Evolutionary conservation across 441 rosid genomes (phyloP).

Genomic region (Macaranga tanarius): DNA sequence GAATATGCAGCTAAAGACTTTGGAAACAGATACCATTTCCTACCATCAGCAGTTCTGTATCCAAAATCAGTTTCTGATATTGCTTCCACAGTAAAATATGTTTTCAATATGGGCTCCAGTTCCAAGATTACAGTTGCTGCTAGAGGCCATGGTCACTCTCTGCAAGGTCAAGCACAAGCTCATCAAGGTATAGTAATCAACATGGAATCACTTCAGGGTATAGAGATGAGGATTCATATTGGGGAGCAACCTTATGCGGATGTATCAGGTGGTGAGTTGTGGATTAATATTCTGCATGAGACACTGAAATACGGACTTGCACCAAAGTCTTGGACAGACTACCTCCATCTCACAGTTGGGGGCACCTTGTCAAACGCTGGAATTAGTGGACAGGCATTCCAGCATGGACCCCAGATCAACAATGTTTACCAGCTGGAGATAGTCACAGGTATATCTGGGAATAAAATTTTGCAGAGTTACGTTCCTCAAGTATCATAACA

Average conservation of each 20-base stretch:
- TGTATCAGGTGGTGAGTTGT: conserved; percentile 82
- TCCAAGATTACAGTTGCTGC: conserved; percentile 79
- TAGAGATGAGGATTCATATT: conserved; percentile 39
- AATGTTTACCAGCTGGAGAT: conserved; percentile 80
- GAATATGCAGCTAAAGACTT: conserved; percentile 76
- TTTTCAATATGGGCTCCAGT: conserved; percentile 50
- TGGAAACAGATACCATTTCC: conserved; percentile 60
- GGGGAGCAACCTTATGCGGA: conserved; percentile 65
- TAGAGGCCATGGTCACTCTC: conserved; percentile 90
- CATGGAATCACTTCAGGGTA: conserved; percentile 66
- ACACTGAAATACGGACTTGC: conserved; percentile 75
- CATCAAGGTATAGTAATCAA: conserved; percentile 71
- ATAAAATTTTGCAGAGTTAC: conserved; percentile 12
- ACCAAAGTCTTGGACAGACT: conserved; percentile 96
- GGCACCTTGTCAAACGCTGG: conserved; percentile 91
- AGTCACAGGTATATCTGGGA: conserved; percentile 64
- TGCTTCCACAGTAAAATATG: conserved; percentile 52
- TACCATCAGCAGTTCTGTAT: conserved; percentile 64
- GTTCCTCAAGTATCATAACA: conserved; percentile 8
- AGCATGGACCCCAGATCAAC: conserved; percentile 80
- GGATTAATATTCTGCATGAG: conserved; percentile 79
- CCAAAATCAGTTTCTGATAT: conserved; percentile 83
- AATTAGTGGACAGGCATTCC: conserved; percentile 87
- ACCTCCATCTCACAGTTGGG: conserved; percentile 89
- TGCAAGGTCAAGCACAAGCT: conserved; percentile 86